phyloP scores from a whole-genome alignment of 176 grass and related monocot species.

The Oryza longistaminata region DNA sequence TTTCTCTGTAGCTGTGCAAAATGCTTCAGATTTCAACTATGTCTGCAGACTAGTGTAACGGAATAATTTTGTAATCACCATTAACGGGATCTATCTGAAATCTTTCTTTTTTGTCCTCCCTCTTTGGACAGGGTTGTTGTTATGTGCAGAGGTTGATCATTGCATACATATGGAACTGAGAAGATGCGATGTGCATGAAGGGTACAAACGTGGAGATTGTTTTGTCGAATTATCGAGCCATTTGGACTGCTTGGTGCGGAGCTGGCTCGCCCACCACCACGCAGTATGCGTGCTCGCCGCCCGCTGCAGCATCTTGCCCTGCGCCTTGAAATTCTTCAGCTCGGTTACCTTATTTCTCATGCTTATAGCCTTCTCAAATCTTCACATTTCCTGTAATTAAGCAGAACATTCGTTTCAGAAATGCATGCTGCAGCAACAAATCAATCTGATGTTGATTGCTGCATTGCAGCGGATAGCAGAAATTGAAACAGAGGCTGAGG shows the following conservation, averaged over 20 bases:
- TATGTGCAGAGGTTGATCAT: neutral
- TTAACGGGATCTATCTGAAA: too few relatives aligned
- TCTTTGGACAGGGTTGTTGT: too few relatives aligned
- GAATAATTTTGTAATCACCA: neutral
- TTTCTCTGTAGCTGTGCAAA: neutral
- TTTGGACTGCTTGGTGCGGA: conserved; percentile 92
- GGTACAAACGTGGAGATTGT: conserved; percentile 63
- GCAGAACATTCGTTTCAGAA: neutral
- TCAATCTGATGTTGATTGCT: neutral
- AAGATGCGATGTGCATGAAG: neutral
- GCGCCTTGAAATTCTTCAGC: neutral
- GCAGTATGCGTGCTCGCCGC: conserved; percentile 87
- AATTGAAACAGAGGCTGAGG: neutral
- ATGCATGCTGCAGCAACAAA: neutral
- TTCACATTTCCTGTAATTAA: neutral
- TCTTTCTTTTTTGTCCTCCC: too few relatives aligned
- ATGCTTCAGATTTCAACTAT: neutral
- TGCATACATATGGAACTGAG: neutral
- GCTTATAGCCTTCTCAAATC: neutral
- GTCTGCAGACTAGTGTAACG: neutral
- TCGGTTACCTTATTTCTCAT: neutral
- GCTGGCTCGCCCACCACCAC: conserved; percentile 95
- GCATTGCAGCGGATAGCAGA: neutral
- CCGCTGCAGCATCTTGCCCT: conserved; percentile 62
- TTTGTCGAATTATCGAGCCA: conserved; percentile 91